Base-by-base conservation (phyloP, 208 protist genomes). In the Leishmania major region DNA sequence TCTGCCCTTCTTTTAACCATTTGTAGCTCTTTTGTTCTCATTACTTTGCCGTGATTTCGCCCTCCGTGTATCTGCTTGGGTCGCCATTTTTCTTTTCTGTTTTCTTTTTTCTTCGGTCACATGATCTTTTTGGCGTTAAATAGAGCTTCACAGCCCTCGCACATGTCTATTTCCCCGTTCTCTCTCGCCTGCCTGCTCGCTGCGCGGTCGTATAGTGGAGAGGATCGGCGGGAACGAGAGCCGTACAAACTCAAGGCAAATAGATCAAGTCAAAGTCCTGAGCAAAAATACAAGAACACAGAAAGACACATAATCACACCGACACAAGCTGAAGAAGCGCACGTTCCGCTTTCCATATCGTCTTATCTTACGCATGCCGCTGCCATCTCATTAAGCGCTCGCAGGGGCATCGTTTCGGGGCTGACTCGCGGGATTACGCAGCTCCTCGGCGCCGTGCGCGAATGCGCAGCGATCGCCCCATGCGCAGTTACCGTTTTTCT, bases 401-500 rank as follows among this genome's bases (percentile, higher is more conserved):
- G 75, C 22, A 28, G 75, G 75, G 45, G 86, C 71, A 69, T 82
- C 80, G 47, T 77, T 75, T 57, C 84, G 86, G 28, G 70, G 59
- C 49, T 84, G 75, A 17, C 43, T 75, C 31, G 85, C 62, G 37
- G 85, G 78, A 17, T 74, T 82, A 43, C 87, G 81, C 5, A 96
- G 82, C 84, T 96, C 92, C 45, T 81, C 88, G n/a, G 87, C 72
- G 28, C 93, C 93, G 87, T 96, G 93, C 40, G 93, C 93, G 79
- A 96, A 96, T 31, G 93, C 93, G 79, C 93, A 96, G 60, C 91
- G 89, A 79, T 96, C 93, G 35, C 93, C 93, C 90, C 90, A 96
- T n/a, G 83, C 90, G 86, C 93, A 96, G 71, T 82, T 85, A n/a
- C 91, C 91, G 84, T 90, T 93, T 79, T 94, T 94, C 79, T 96